Evolutionary conservation across 176 grass and related monocot genomes (phyloP), one percentile per base, ranked within the genome.

Genomic region (Eremochloa ophiuroides): DNA sequence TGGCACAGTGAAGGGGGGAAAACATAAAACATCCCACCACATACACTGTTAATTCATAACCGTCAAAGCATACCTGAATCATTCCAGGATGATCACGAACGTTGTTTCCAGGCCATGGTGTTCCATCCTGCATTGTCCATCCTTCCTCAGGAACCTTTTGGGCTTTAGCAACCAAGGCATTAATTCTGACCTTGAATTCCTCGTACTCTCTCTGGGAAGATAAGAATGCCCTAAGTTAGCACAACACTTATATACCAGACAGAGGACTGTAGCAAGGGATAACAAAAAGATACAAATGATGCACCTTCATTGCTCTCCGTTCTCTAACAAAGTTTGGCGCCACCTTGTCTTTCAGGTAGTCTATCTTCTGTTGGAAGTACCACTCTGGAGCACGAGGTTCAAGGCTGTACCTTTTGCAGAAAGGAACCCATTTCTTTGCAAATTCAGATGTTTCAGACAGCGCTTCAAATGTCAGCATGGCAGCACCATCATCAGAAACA

Each of bases 361-460:
- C 95, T 65, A 94, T 92, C 83, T 92, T 97, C 86, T 89, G 88
- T 51, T 97, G 94, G 84, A 97, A 93, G 75, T 97, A 97, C 69
- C 68, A 91, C 42, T 97, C 94, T 33, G 94, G 94, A 64, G 94
- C 94, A 62, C 94, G 90, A 35, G 95, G 92, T 58, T 97, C 90
- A 7, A 97, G 60, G 75, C 70, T 87, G 66, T 88, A 97, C 74
- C 87, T 92, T 74, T 97, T 97, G 44, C 86, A 91, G 77, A 94
- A 97, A 31, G 95, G 95, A 5, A 94, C 92, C 95, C 95, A 94
- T 73, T 97, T 97, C 84, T 97, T 94, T 85, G 95, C 92, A 87
- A 97, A 97, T 88, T 97, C 95, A 55, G 92, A 97, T 74, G 95
- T 97, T 77, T 93, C 95, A 23, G 90, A 97, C 71, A 97, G 50